phyloP scores from a whole-genome alignment of 2,329 filamentous ascomycete genomes.

The Oidium heveae region DNA sequence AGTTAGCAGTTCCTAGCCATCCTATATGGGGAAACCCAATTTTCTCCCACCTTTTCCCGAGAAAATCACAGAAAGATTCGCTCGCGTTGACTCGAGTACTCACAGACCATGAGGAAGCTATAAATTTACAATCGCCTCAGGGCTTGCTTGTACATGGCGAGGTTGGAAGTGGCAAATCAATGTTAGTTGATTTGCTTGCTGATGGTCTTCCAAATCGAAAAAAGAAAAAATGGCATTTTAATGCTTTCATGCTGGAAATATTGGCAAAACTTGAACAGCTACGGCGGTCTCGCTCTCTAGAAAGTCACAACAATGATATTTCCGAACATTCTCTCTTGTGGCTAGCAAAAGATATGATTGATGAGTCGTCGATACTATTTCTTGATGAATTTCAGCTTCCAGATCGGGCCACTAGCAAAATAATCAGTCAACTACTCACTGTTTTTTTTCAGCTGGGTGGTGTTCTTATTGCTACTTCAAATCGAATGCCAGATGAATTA shows the following conservation, averaged over 20 bases:
- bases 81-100: conserved; percentile 43
- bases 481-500: conserved; percentile 62
- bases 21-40: conserved; percentile 32
- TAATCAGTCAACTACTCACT: conserved; percentile 54
- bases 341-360: conserved; percentile 51
- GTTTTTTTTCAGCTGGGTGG: conserved; percentile 63
- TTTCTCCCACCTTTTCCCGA: conserved; percentile 32
- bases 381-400: conserved; percentile 68
- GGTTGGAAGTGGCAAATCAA: conserved; percentile 62
- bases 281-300: conserved; percentile 16
- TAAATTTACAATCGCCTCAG: conserved; percentile 44
- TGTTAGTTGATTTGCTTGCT: conserved; percentile 68
- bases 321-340: conserved; percentile 43
- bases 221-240: conserved; percentile 61
- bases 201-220: conserved; percentile 47
- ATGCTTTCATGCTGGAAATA: conserved; percentile 63
- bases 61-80: conserved; percentile 26
- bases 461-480: conserved; percentile 56
- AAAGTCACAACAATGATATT: conserved; percentile 4
- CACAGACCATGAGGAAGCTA: conserved; percentile 43
- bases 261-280: conserved; percentile 46
- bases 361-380: conserved; percentile 52
- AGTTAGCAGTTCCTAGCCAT: conserved; percentile 25
- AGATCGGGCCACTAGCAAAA: conserved; percentile 52
- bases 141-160: conserved; percentile 59